Evolutionary conservation across 2,329 filamentous ascomycete species (phyloP).

Genomic region (Ceratocystis albifundus): DNA sequence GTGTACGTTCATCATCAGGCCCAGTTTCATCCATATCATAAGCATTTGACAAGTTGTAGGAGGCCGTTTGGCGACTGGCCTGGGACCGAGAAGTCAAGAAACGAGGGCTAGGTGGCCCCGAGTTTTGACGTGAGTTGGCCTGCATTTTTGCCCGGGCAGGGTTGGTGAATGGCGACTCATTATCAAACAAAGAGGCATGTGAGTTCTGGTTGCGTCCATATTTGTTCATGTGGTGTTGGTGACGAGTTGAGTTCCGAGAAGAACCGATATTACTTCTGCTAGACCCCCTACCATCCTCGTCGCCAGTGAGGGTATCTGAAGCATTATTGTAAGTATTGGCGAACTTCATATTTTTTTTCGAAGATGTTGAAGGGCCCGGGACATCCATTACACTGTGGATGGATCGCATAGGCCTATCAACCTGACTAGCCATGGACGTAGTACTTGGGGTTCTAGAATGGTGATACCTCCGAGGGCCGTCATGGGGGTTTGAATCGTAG

Average conservation of each 20-base stretch:
- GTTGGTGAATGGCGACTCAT: conserved; percentile 66
- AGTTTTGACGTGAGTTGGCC: conserved; percentile 48
- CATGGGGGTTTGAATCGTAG: conserved; percentile 92
- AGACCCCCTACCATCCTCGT: conserved; percentile 55
- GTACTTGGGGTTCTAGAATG: conserved; percentile 92
- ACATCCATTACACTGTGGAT: conserved; percentile 57
- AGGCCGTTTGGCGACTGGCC: conserved; percentile 38
- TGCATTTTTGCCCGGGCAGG: conserved; percentile 52
- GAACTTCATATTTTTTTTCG: conserved; percentile 94
- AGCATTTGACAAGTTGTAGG: conserved; percentile 47
- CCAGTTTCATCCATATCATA: conserved; percentile 74
- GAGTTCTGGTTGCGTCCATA: conserved; percentile 53
- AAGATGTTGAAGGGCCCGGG: conserved; percentile 32
- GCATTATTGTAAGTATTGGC: conserved; percentile 64
- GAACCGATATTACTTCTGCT: conserved; percentile 50
- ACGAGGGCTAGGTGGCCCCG: conserved; percentile 59
- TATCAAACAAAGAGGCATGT: conserved; percentile 62
- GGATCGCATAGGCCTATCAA: conserved; percentile 48
- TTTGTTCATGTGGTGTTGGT: conserved; percentile 72
- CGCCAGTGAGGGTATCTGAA: conserved; percentile 41
- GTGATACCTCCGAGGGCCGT: conserved; percentile 64
- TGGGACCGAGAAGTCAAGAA: conserved; percentile 32
- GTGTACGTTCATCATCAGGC: conserved; percentile 79
- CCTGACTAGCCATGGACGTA: conserved; percentile 66
- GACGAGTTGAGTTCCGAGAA: conserved; percentile 54